These are phyloP conservation scores for Phtheirospermum japonicum DNA, from an alignment of 257 asterid genomes.

Conservation along the genomic window DNA sequence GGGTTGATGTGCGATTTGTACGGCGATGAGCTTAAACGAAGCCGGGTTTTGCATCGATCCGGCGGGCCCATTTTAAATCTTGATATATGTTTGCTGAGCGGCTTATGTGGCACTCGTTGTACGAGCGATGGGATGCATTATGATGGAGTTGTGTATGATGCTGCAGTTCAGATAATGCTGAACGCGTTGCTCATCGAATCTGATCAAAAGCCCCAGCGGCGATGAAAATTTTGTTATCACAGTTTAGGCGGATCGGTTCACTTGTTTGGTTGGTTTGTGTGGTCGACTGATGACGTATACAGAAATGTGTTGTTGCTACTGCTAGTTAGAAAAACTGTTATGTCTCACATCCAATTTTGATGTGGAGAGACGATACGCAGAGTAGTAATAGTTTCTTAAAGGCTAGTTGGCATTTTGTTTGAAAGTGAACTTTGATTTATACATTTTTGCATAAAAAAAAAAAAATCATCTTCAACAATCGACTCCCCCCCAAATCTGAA, in stretches of 20 bases:
- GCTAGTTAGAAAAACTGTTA: no score
- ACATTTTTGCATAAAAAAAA: neutral
- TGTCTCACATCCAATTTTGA: conserved; percentile 45
- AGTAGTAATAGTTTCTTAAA: conserved; percentile 35
- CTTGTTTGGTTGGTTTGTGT: conserved; percentile 34
- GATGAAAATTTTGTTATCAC: conserved; percentile 28
- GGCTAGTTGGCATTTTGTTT: conserved; percentile 26
- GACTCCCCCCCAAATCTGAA: no score
- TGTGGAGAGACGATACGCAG: conserved; percentile 35
- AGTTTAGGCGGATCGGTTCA: conserved; percentile 29
- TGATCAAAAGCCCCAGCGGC: conserved; percentile 59
- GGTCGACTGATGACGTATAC: conserved; percentile 40
- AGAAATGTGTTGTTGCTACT: conserved; percentile 35
- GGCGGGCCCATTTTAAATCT: conserved; percentile 77
- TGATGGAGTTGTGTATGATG: conserved; percentile 62
- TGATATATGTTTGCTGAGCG: conserved; percentile 62
- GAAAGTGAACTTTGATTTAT: conserved; percentile 4
- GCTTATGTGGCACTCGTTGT: conserved; percentile 62
- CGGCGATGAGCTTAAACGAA: conserved; percentile 46
- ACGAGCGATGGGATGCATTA: conserved; percentile 94
- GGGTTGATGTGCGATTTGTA: conserved; percentile 43
- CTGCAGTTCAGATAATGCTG: conserved; percentile 79
- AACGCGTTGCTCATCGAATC: conserved; percentile 86
- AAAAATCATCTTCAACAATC: no score
- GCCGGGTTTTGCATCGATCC: conserved; percentile 49